Percentiles rank a stretch among this genome's conserved stretches.
Conservation (phyloP, 805 yeast genomes). For the Wickerhamomyces alni region DNA sequence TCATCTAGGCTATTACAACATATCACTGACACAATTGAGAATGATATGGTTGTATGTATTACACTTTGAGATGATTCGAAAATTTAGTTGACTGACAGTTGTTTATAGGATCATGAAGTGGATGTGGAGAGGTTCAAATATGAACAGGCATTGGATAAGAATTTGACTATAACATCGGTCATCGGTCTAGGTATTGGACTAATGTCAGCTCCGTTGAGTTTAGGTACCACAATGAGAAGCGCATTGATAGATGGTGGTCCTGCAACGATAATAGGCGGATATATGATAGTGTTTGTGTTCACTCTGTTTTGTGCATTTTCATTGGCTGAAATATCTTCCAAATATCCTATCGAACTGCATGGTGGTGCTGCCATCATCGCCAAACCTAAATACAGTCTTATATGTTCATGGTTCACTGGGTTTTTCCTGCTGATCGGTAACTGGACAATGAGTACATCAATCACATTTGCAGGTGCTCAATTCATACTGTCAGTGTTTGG, state of each 20-base stretch:
- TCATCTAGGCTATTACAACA: conserved; percentile 3
- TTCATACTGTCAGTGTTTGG: conserved; percentile 64
- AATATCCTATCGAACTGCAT: conserved; percentile 72
- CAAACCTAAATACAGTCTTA: conserved; percentile 45
- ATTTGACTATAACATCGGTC: conserved; percentile 62
- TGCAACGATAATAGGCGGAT: conserved; percentile 70
- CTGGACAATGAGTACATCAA: conserved; percentile 71
- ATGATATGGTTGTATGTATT: conserved; percentile 6
- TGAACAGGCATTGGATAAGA: conserved; percentile 64
- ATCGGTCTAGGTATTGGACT: conserved; percentile 75
- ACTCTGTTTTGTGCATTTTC: conserved; percentile 63
- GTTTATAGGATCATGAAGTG: conserved; percentile 24
- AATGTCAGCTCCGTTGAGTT: conserved; percentile 79
- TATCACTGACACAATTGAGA: conserved; percentile 7
- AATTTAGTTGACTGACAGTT: neutral
- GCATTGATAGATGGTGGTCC: conserved; percentile 75
- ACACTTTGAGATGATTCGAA: too few species aligned
- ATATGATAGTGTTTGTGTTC: conserved; percentile 59
- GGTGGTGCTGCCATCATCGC: conserved; percentile 73
- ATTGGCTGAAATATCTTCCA: conserved; percentile 70
- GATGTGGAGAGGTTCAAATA: conserved; percentile 68
- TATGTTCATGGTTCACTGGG: conserved; percentile 73
- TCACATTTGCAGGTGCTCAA: conserved; percentile 72
- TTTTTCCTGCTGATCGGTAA: conserved; percentile 71
- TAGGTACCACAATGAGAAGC: conserved; percentile 66